Conservation (phyloP, 177 flowering plant genomes). For the Vitis hybrid region DNA sequence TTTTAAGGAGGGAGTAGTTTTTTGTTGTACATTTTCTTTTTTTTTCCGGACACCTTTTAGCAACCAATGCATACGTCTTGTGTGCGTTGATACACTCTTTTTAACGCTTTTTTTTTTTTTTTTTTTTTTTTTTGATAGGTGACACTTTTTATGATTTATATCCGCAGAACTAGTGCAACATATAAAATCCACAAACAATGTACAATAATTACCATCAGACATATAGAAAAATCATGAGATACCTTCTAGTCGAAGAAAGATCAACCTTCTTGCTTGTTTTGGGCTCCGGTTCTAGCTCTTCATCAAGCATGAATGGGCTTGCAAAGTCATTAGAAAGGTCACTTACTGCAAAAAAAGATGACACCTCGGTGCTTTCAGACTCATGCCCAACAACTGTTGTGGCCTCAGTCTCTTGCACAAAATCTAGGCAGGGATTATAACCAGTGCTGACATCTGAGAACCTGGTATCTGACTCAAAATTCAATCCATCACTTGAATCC, state of each 20-base stretch:
- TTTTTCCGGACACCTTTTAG: no score
- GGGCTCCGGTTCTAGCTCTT: conserved; percentile 83
- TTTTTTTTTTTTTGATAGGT: no score
- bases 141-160: no score
- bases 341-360: conserved; percentile 17
- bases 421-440: conserved; percentile 2
- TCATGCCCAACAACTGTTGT: conserved; percentile 12
- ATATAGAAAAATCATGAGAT: neutral
- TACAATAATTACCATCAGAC: neutral
- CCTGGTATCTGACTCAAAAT: conserved; percentile 15
- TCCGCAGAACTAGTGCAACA: neutral
- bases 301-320: conserved; percentile 84
- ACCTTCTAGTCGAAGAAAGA: conserved; percentile 48
- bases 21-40: no score
- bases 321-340: conserved; percentile 57
- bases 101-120: no score
- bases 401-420: conserved; percentile 19
- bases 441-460: conserved; percentile 8
- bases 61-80: no score
- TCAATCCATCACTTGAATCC: conserved; percentile 3
- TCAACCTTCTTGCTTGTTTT: conserved; percentile 32
- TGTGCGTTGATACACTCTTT: no score
- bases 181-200: neutral
- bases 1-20: no score
- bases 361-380: conserved; percentile 15